Percentiles rank a stretch among this genome's conserved stretches.
Evolutionary conservation across 768 basidiomycete genomes (phyloP).

Genomic region (Lactifluus piperatus): DNA sequence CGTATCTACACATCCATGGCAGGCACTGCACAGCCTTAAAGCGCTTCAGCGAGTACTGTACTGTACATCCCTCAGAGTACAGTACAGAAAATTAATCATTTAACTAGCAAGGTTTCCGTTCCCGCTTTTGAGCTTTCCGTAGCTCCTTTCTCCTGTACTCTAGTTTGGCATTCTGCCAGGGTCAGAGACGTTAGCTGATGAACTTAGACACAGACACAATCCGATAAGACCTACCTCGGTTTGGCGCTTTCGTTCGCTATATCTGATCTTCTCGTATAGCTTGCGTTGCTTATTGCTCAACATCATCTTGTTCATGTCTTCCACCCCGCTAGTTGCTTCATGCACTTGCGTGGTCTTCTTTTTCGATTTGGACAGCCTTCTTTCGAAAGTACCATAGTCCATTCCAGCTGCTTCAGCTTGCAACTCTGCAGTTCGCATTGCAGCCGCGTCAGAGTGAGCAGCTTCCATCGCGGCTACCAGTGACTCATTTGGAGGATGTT

Average conservation of each 20-base stretch:
- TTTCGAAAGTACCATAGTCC: conserved; percentile 72
- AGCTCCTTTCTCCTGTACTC: conserved; percentile 50
- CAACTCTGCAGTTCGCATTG: conserved; percentile 79
- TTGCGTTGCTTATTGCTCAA: conserved; percentile 94
- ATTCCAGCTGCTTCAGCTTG: conserved; percentile 85
- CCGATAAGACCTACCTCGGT: conserved; percentile 54
- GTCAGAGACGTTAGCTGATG: conserved; percentile 10
- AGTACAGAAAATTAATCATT: no score
- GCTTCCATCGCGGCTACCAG: conserved; percentile 29
- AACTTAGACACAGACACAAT: conserved; percentile 7
- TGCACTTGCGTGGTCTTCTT: conserved; percentile 33
- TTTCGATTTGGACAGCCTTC: conserved; percentile 54
- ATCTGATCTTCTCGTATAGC: conserved; percentile 89
- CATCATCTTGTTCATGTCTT: conserved; percentile 96
- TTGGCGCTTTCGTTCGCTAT: conserved; percentile 66
- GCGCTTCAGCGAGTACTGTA: no score
- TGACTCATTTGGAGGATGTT: conserved; percentile 26
- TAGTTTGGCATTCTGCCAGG: conserved; percentile 47
- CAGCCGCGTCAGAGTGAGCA: conserved; percentile 50
- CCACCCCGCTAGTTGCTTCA: conserved; percentile 35
- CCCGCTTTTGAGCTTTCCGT: conserved; percentile 33
- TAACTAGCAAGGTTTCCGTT: background rate
- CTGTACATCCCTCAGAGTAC: no score
- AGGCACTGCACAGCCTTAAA: no score
- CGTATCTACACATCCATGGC: no score